Percentiles rank a stretch among this genome's conserved stretches.
Conservation (phyloP, 2,329 filamentous ascomycete species). For the Sclerotinia sclerotiorum region DNA sequence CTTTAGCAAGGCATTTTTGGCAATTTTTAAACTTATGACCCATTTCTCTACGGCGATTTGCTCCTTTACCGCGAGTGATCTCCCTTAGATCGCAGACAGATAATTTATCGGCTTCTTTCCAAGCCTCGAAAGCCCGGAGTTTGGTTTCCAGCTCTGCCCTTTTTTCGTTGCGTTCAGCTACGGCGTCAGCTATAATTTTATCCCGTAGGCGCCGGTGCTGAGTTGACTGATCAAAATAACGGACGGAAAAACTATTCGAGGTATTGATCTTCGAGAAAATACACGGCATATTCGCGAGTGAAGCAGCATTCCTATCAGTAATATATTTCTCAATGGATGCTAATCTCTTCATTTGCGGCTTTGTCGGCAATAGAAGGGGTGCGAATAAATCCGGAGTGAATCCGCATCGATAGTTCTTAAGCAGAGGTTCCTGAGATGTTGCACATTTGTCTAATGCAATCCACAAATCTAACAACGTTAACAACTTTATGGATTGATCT, state of each 20-base stretch:
- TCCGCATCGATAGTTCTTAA: constrained; percentile 50
- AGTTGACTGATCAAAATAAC: constrained; percentile 49
- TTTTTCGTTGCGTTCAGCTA: constrained; percentile 38
- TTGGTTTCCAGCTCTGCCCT: constrained; percentile 39
- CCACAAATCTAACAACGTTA: constrained; percentile 60
- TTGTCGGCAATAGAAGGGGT: constrained; percentile 47
- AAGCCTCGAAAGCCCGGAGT: constrained; percentile 36
- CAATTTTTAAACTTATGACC: constrained; percentile 37
- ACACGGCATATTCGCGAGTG: constrained; percentile 28
- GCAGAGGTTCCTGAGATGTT: constrained; percentile 42
- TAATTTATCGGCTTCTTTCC: constrained; percentile 31
- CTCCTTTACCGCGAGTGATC: not conserved
- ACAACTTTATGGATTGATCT: constrained; percentile 53
- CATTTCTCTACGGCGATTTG: not conserved
- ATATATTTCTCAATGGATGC: constrained; percentile 50
- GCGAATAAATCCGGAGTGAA: constrained; percentile 46
- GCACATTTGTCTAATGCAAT: constrained; percentile 53
- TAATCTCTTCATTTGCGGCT: constrained; percentile 49
- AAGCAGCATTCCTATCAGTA: constrained; percentile 3
- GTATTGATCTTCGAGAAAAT: constrained; percentile 45
- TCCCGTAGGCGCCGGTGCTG: constrained; percentile 43
- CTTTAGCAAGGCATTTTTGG: constrained; percentile 41
- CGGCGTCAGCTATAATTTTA: constrained; percentile 46
- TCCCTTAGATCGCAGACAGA: not conserved
- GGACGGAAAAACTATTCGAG: constrained; percentile 46